Evolutionary conservation across 495 filamentous ascomycete genomes (phyloP), one percentile per base, ranked within the genome.

Genomic region (Hypoxylon subgilvum): DNA sequence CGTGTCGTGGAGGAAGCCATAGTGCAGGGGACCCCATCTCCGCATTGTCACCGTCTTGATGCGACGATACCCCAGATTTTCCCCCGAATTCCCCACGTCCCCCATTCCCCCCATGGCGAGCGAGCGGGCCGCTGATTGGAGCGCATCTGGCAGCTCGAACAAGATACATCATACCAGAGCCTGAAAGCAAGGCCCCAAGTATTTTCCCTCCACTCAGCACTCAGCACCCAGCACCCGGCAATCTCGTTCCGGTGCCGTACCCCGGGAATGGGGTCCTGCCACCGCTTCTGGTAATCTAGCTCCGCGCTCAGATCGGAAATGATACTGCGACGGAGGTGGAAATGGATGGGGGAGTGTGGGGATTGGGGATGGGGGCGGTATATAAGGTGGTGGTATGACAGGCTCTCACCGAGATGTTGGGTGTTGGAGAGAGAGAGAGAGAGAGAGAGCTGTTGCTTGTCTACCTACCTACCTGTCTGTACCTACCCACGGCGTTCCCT

Each of bases 141-240:
- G 57, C 57, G 57, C 50, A 36, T 61, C 6, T 18, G 31, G 25
- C n/a, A n/a, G n/a, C n/a, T n/a, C n/a, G n/a, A n/a, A n/a, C n/a
- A 1, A 30, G 5, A 45, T 1, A 1, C 36, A 10, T 13, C 4
- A n/a, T 3, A 17, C 13, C 38, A 41, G 34, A 22, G 34, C 18
- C 21, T 25, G 16, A 35, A 7, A 28, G 16, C 2, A 27, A 2
- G 47, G 42, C 17, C n/a, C n/a, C n/a, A n/a, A n/a, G n/a, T n/a
- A n/a, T 30, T 44, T 49, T 61, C 43, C 57, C 57, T 61, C 57
- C 57, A 61, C 43, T 61, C 30, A 55, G 36, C 32, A 14, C 6
- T 12, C 1, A n/a, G n/a, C n/a, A n/a, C n/a, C 25, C 10, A 12
- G 14, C 21, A 16, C 13, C 19, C n/a, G 23, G 6, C 6, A n/a